A percentile compares a stretch with the other conserved stretches of the same genome.
phyloP scores from a whole-genome alignment of 352 stramenopile species.

The Globisporangium emineosum region DNA sequence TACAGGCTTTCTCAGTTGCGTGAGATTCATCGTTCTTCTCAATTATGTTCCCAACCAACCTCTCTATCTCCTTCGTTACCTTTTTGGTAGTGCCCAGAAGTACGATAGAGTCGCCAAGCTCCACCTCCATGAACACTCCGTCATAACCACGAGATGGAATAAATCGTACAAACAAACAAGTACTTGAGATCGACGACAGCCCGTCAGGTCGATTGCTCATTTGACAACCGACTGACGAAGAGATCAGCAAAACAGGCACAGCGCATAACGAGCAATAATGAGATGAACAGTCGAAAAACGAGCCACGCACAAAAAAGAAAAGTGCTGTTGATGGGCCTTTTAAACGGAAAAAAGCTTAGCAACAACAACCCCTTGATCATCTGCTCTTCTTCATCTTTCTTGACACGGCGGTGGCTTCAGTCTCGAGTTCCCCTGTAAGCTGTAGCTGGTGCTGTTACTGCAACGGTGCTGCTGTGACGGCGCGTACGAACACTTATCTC shows the following conservation, averaged over 20 bases:
- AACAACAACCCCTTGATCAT: slow-evolving; percentile 1
- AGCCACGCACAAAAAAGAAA: slow-evolving; percentile 10
- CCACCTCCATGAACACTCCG: no score
- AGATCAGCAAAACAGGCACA: background rate
- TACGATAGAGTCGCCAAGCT: no score
- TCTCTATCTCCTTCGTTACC: no score
- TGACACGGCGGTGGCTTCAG: slow-evolving; percentile 4
- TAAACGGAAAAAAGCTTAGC: slow-evolving; percentile 3
- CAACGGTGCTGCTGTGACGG: background rate
- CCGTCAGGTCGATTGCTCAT: no score
- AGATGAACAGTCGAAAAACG: background rate
- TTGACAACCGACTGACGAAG: no score
- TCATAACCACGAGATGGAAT: no score
- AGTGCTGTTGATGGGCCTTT: slow-evolving; percentile 3
- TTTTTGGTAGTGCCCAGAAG: no score
- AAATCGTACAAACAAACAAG: no score
- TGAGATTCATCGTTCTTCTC: no score
- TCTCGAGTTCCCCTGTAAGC: slow-evolving; percentile 10
- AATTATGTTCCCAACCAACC: no score
- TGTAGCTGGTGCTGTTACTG: background rate
- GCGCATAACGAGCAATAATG: background rate
- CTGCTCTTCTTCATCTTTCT: slow-evolving; percentile 10
- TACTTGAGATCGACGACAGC: no score
- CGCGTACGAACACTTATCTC: slow-evolving; percentile 82
- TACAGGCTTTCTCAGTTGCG: no score